These are phyloP conservation scores for Silene uniflora DNA, from an alignment of 148 eudicot species.

Conservation along the genomic window DNA sequence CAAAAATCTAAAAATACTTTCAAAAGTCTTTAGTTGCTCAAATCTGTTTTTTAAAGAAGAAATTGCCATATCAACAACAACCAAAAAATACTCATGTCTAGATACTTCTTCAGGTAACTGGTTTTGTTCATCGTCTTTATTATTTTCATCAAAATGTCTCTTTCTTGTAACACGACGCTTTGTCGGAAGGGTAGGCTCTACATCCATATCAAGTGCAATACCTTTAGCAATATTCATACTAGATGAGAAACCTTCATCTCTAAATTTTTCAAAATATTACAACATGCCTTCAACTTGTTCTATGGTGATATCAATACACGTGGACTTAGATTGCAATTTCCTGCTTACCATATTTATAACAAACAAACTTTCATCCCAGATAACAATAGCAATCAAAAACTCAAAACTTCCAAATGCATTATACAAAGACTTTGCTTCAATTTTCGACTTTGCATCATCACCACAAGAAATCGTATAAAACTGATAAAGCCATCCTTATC, in stretches of 20 bases:
- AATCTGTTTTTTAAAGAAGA: neutral
- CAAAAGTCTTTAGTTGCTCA: neutral
- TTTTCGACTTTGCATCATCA: neutral
- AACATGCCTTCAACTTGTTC: neutral
- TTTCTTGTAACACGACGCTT: neutral
- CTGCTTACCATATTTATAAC: neutral
- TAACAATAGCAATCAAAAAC: neutral
- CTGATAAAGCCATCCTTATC: neutral
- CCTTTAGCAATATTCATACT: neutral
- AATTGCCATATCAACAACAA: neutral
- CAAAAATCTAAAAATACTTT: neutral
- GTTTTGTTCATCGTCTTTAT: neutral
- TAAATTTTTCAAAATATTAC: neutral
- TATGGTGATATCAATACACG: neutral
- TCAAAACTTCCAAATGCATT: constrained; percentile 6
- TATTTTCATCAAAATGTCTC: neutral
- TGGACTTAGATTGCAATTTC: neutral
- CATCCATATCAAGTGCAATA: neutral
- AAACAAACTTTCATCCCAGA: neutral
- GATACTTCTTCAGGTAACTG: neutral
- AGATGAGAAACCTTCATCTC: neutral
- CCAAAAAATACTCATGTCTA: neutral
- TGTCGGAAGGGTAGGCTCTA: neutral
- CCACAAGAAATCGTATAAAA: neutral
- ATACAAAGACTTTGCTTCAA: neutral